Percentiles rank a stretch among this genome's conserved stretches.
phyloP scores from a whole-genome alignment of 1,284 basidiomycete species.

The Pascua guehoae region DNA sequence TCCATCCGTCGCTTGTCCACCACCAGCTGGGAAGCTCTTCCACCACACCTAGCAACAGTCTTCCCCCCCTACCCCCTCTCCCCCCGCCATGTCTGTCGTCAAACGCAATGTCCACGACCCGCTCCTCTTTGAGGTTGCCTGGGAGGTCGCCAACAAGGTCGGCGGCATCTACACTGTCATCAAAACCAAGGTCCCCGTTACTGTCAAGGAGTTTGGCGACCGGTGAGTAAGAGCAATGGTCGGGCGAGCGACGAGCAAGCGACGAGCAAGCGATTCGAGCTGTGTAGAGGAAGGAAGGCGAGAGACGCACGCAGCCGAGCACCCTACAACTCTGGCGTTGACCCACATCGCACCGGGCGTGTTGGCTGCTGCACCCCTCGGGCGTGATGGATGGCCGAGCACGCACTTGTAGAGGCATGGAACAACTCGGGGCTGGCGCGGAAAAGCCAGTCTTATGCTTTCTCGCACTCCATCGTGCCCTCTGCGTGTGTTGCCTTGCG shows the following conservation, averaged over 20 bases:
- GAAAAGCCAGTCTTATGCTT: no score
- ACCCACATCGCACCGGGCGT: no score
- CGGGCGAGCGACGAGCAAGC: no score
- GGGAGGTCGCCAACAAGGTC: conserved; percentile 96
- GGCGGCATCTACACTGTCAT: conserved; percentile 99
- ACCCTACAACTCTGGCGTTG: background rate
- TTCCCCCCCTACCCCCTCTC: background rate
- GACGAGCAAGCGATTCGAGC: no score
- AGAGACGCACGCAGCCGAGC: background rate
- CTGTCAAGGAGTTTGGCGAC: conserved; percentile 74
- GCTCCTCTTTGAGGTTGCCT: conserved; percentile 82
- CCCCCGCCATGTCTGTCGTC: conserved; percentile 13
- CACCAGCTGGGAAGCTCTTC: background rate
- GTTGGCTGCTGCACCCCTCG: no score
- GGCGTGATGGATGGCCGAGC: no score
- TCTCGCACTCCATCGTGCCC: no score
- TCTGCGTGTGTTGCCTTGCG: no score
- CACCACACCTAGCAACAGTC: background rate
- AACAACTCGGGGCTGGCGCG: no score
- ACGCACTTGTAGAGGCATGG: no score
- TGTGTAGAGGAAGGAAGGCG: background rate
- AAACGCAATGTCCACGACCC: conserved; percentile 70
- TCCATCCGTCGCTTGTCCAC: background rate
- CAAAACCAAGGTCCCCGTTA: conserved; percentile 98
- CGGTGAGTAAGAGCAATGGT: conserved; percentile 30